Percentiles rank a stretch among this genome's conserved stretches.
These are phyloP conservation scores for Puya raimondii DNA, from an alignment of 176 grass and related monocot species.

Conservation along the genomic window DNA sequence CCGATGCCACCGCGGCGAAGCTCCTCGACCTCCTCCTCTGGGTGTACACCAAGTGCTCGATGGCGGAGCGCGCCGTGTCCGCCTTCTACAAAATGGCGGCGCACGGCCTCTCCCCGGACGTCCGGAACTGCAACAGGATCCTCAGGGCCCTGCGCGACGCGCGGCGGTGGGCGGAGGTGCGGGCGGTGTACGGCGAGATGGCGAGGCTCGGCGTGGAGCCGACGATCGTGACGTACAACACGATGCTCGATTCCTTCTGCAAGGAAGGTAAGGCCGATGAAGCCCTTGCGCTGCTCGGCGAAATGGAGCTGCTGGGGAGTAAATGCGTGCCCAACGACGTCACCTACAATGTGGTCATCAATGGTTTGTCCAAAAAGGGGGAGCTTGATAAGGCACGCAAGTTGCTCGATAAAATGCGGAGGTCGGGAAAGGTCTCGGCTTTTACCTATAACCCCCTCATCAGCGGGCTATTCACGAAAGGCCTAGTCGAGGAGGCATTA, in stretches of 20 bases:
- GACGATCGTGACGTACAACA: constrained; percentile 49
- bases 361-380: constrained; percentile 34
- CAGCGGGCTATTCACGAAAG: constrained; percentile 31
- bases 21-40: constrained; percentile 35
- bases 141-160: constrained; percentile 30
- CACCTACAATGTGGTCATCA: constrained; percentile 54
- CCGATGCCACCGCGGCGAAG: not conserved
- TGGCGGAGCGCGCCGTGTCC: constrained; percentile 26
- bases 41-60: constrained; percentile 52
- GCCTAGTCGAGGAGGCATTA: constrained; percentile 28
- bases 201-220: constrained; percentile 24
- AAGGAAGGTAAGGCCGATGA: constrained; percentile 39
- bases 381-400: constrained; percentile 33
- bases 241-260: constrained; percentile 53
- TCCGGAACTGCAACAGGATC: constrained; percentile 44
- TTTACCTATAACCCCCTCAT: constrained; percentile 60
- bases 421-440: constrained; percentile 27
- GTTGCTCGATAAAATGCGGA: constrained; percentile 38
- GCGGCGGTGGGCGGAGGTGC: constrained; percentile 29
- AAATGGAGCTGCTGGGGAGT: constrained; percentile 26
- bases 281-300: constrained; percentile 34
- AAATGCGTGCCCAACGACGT: constrained; percentile 42
- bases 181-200: constrained; percentile 28
- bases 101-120: constrained; percentile 26
- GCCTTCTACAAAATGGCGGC: constrained; percentile 43